Percentiles rank a stretch among this genome's conserved stretches.
phyloP scores from a whole-genome alignment of 169 alveolate species.

The Plasmodium cynomolgi region DNA sequence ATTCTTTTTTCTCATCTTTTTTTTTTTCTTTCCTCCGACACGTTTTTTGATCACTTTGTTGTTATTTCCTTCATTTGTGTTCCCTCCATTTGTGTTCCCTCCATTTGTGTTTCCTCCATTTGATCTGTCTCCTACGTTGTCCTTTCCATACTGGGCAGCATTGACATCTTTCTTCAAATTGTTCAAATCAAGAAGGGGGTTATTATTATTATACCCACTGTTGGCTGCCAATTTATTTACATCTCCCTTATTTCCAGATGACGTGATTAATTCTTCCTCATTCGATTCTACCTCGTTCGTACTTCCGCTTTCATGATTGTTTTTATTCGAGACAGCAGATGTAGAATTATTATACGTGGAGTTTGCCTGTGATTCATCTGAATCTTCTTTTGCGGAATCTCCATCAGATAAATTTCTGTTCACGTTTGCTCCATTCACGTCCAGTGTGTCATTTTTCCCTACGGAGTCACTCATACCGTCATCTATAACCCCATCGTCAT shows the following conservation, averaged over 20 bases:
- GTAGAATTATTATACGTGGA: background rate
- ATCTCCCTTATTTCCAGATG: background rate
- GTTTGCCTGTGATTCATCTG: background rate
- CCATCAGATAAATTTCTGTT: constrained; percentile 7
- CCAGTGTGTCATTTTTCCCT: background rate
- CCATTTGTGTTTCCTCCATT: background rate
- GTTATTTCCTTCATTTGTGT: background rate
- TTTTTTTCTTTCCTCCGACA: background rate
- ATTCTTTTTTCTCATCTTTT: background rate
- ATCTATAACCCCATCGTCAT: background rate
- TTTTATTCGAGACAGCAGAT: background rate
- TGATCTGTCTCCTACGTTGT: background rate
- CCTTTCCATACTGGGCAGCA: background rate
- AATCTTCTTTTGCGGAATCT: background rate
- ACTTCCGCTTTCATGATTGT: background rate
- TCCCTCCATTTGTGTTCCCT: background rate
- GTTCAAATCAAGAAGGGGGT: background rate
- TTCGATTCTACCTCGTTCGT: background rate
- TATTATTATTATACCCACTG: background rate
- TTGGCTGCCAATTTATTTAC: background rate
- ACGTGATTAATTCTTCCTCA: background rate
- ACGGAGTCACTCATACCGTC: background rate
- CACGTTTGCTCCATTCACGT: background rate
- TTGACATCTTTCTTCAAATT: background rate
- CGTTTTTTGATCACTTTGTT: background rate